Conservation (phyloP, 148 eudicot species). For the Arbutus unedo region DNA sequence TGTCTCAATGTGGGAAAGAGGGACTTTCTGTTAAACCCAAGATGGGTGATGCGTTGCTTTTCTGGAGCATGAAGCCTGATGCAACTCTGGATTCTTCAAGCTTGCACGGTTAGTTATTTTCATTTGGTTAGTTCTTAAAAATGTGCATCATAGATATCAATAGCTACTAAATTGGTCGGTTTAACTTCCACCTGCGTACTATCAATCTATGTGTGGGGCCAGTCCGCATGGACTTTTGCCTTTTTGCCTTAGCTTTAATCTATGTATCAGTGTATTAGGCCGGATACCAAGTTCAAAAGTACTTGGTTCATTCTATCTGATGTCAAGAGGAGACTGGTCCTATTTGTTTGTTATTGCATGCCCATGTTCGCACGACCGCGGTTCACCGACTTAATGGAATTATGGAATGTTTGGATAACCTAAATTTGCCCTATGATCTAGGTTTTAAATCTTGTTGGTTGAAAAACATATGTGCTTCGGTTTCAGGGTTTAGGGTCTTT, state of each 20-base stretch:
- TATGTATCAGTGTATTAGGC: too few species aligned
- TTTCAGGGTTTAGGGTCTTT: not conserved
- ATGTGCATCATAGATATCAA: not conserved
- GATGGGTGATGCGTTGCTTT: slow-evolving; percentile 89
- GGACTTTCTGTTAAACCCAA: slow-evolving; percentile 88
- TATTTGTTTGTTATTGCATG: not conserved
- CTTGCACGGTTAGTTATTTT: slow-evolving; percentile 73
- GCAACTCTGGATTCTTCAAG: slow-evolving; percentile 82
- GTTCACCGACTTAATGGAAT: too few species aligned
- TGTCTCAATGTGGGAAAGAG: slow-evolving; percentile 82
- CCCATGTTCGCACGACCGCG: too few species aligned
- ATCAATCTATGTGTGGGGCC: too few species aligned
- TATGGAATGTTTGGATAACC: not conserved
- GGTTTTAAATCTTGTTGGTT: slow-evolving; percentile 1
- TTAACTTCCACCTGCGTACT: too few species aligned
- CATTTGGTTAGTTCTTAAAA: not conserved
- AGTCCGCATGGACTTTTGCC: too few species aligned
- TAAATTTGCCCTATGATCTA: not conserved
- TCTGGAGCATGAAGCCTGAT: slow-evolving; percentile 98
- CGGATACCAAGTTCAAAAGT: too few species aligned
- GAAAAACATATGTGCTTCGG: not conserved
- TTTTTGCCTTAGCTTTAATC: too few species aligned
- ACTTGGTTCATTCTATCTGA: not conserved
- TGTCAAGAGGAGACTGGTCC: not conserved
- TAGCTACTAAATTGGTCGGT: too few species aligned